These are phyloP conservation scores for Hyphodiscus hymeniophilus DNA, from an alignment of 495 filamentous ascomycete species.

Conservation along the genomic window DNA sequence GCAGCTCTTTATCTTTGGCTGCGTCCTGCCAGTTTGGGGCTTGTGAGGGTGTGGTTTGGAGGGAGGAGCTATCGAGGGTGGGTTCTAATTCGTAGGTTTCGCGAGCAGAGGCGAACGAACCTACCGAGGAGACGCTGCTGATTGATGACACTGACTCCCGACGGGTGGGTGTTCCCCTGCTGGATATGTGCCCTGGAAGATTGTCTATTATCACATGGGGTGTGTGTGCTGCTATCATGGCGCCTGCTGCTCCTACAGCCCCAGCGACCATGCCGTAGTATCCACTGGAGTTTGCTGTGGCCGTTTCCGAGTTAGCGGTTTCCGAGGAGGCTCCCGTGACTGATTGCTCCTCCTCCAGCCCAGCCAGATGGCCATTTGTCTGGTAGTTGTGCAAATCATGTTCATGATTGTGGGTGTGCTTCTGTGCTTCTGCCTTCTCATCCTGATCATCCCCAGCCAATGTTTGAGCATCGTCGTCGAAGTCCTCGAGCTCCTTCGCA, in stretches of 20 bases:
- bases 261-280: conserved; percentile 43
- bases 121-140: conserved; percentile 25
- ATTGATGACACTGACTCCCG: conserved; percentile 24
- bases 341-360: conserved; percentile 14
- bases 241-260: conserved; percentile 34
- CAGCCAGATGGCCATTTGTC: conserved; percentile 29
- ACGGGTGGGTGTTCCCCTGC: background rate
- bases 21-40: conserved; percentile 3
- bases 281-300: conserved; percentile 23
- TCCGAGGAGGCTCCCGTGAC: background rate
- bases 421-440: conserved; percentile 9
- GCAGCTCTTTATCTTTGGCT: conserved; percentile 33
- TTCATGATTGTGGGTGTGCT: conserved; percentile 8
- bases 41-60: conserved; percentile 18
- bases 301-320: background rate
- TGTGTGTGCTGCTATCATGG: conserved; percentile 28
- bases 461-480: conserved; percentile 30
- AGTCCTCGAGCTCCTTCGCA: conserved; percentile 38
- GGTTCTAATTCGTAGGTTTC: conserved; percentile 26
- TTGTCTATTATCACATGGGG: conserved; percentile 34
- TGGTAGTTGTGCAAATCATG: conserved; percentile 24
- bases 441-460: conserved; percentile 20
- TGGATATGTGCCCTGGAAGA: conserved; percentile 29
- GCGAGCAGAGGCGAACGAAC: conserved; percentile 38
- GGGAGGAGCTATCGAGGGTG: conserved; percentile 15